Conservation (phyloP, 768 basidiomycete genomes). For the Ramaria rubella region DNA sequence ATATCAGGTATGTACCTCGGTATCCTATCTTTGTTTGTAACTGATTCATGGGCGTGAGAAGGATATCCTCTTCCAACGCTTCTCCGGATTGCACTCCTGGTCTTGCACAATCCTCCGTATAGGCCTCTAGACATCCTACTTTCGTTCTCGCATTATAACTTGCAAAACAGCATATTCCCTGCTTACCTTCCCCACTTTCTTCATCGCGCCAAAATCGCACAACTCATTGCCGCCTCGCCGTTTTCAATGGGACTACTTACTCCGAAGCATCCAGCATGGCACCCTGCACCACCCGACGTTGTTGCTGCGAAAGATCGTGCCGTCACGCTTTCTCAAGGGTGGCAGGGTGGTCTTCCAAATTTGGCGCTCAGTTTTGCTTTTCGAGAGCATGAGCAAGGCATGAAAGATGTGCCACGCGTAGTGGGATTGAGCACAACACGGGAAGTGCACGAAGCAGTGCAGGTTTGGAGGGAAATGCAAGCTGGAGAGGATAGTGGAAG, state of each 20-base stretch:
- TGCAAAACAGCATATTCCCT: conserved; percentile 61
- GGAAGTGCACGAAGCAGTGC: conserved; percentile 72
- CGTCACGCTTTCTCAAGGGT: conserved; percentile 23
- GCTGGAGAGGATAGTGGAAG: conserved; percentile 31
- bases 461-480: conserved; percentile 58
- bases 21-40: not conserved
- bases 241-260: conserved; percentile 79
- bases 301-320: conserved; percentile 38
- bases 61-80: conserved; percentile 79
- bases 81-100: conserved; percentile 73
- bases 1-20: conserved; percentile 54
- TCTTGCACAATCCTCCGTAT: conserved; percentile 58
- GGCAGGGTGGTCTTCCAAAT: conserved; percentile 46
- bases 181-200: conserved; percentile 52
- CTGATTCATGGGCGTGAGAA: not conserved
- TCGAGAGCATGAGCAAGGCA: conserved; percentile 25
- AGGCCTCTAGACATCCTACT: conserved; percentile 72
- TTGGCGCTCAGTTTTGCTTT: conserved; percentile 73
- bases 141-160: conserved; percentile 73
- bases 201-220: conserved; percentile 55
- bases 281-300: conserved; percentile 59
- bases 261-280: conserved; percentile 56
- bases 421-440: conserved; percentile 60
- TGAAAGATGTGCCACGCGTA: conserved; percentile 50
- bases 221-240: conserved; percentile 74